Conservation (phyloP, 805 yeast genomes). For the Wickerhamiella shivajii region DNA sequence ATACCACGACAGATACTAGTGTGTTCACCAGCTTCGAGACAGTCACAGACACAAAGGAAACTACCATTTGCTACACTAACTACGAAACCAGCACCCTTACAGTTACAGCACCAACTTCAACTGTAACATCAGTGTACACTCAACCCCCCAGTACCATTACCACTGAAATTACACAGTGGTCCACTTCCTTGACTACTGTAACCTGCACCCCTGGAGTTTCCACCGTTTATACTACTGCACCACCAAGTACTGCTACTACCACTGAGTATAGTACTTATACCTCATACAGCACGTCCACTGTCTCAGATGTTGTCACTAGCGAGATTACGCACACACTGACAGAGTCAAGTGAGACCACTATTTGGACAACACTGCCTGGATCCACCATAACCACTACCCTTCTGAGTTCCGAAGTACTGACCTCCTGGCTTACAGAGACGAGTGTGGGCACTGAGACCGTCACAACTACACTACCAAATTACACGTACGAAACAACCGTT, state of each 20-base stretch:
- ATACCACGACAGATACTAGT: background rate
- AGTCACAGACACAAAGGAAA: conserved; percentile 1
- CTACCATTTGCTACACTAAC: background rate
- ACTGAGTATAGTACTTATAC: background rate
- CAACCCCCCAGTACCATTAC: conserved; percentile 2
- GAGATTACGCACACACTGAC: too few species aligned
- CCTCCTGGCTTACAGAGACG: conserved; percentile 4
- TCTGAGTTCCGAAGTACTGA: conserved; percentile 2
- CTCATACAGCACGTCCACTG: conserved; percentile 1
- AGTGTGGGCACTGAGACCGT: background rate
- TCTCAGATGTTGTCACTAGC: too few species aligned
- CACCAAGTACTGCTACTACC: conserved; percentile 1
- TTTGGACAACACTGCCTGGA: conserved; percentile 3
- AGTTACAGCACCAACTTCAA: background rate
- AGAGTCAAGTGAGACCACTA: too few species aligned
- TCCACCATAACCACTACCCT: background rate
- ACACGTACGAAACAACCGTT: too few species aligned
- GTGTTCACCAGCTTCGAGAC: conserved; percentile 2
- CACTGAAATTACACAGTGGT: background rate
- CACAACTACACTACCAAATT: too few species aligned
- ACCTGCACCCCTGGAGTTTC: conserved; percentile 2
- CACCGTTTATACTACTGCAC: background rate
- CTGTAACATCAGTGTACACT: background rate
- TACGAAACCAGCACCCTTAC: background rate
- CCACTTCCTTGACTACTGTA: background rate